These are phyloP conservation scores for Salix caprea DNA, from an alignment of 345 rosid species.

Conservation along the genomic window DNA sequence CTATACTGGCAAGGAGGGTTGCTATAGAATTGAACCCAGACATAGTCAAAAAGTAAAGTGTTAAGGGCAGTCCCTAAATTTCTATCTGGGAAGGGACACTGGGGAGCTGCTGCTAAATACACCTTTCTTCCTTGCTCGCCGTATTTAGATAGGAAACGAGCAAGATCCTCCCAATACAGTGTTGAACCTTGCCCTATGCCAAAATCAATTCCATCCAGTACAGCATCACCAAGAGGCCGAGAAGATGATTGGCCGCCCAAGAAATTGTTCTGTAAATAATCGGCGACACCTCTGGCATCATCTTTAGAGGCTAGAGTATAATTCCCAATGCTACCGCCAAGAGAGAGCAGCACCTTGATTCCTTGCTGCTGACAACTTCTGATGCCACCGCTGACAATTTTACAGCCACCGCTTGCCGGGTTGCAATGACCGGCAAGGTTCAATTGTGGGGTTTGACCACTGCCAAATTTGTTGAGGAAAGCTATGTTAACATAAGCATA, in stretches of 20 bases:
- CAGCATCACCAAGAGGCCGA: conserved; percentile 24
- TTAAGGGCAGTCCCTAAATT: conserved; percentile 23
- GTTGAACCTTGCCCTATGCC: conserved; percentile 23
- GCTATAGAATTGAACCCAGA: conserved; percentile 33
- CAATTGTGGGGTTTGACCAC: conserved; percentile 20
- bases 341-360: conserved; percentile 29
- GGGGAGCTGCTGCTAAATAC: conserved; percentile 29
- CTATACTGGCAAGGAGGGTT: conserved; percentile 26
- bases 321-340: conserved; percentile 28
- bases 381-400: conserved; percentile 10
- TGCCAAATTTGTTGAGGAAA: conserved; percentile 32
- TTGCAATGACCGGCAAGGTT: conserved; percentile 36
- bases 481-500: conserved; percentile 27
- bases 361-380: conserved; percentile 24
- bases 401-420: conserved; percentile 17
- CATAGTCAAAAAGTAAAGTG: conserved; percentile 26
- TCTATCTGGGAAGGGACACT: conserved; percentile 28
- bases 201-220: conserved; percentile 28
- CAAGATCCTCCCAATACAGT: conserved; percentile 22
- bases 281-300: conserved; percentile 23
- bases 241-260: conserved; percentile 26
- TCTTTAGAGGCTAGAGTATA: conserved; percentile 20
- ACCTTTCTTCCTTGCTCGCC: conserved; percentile 17
- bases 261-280: conserved; percentile 24
- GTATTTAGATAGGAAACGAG: conserved; percentile 14